Evolutionary conservation across 345 rosid genomes (phyloP), one percentile per base, ranked within the genome.

Genomic region (Lumnitzera littorea): DNA sequence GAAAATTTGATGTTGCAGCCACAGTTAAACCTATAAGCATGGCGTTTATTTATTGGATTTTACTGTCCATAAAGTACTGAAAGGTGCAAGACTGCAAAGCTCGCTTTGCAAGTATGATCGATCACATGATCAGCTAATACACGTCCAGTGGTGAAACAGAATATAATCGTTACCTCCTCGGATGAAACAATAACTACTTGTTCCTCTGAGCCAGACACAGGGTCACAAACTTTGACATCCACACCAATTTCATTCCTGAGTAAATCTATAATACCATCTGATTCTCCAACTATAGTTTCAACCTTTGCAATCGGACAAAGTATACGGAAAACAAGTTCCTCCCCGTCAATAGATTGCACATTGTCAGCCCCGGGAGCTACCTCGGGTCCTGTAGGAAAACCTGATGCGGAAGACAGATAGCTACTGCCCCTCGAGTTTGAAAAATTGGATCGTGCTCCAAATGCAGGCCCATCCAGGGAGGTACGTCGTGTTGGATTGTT

Each of bases 231-330:
- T 74, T 76, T 86, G 43, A 95, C 79, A 66, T 91, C 99, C 64
- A 95, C 99, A 49, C 96, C 97, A 61, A 95, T 74, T 62, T 88
- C 96, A 71, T 91, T 85, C 55, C 84, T 88, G 64, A 95, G 98
- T 78, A 91, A 70, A 58, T 87, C 91, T 25, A 87, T 56, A 57
- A 95, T 79, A 23, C 98, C 96, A 52, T 81, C 83, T 9, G 95
- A 53, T 57, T 88, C 94, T 62, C 92, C 97, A 62, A 81, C 71
- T 68, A 95, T 76, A 60, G 71, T 76, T 61, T 74, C 80, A 60
- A 95, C 72, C 87, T 76, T 95, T 54, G 82, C 91, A 69, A 56
- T 70, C n/a, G 98, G 99, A 74, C 98, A 95, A 51, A 95, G 91
- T 59, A 95, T 88, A 65, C 84, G 83, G 54, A 91, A 91, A 70